Conservation (phyloP, 371 early-diverging fungal genomes). For the Mucor indicus region DNA sequence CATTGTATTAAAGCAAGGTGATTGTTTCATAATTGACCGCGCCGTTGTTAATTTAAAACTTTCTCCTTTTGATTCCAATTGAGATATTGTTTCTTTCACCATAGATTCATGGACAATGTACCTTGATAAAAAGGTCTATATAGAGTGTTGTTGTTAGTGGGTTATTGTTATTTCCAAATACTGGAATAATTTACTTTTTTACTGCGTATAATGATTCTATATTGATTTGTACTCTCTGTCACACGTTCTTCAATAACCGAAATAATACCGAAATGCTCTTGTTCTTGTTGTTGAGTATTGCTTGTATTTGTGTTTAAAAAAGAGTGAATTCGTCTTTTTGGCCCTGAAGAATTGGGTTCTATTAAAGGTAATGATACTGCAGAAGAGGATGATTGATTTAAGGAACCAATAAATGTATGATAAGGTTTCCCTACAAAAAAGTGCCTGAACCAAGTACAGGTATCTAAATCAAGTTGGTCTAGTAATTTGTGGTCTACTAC, state of each 20-base stretch:
- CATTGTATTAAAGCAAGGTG: conserved; percentile 1
- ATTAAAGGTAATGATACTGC: background rate
- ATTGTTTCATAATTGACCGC: background rate
- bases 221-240: conserved; percentile 28
- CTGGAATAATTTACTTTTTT: conserved; percentile 35
- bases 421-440: conserved; percentile 48
- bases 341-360: no score
- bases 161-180: no score
- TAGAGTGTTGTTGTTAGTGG: no score
- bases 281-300: conserved; percentile 1
- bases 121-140: conserved; percentile 7
- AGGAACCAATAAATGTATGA: conserved; percentile 28
- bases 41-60: conserved; percentile 5
- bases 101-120: conserved; percentile 27
- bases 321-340: no score
- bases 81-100: conserved; percentile 25
- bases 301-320: background rate
- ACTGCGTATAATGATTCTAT: conserved; percentile 37
- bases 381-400: background rate
- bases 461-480: conserved; percentile 31
- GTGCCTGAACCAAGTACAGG: conserved; percentile 43
- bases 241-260: conserved; percentile 39
- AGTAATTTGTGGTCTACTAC: conserved; percentile 7
- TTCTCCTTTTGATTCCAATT: conserved; percentile 22
- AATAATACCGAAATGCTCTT: conserved; percentile 14